Percentiles rank a stretch among this genome's conserved stretches.
Conservation (phyloP, 495 filamentous ascomycete genomes). For the Pseudotulostoma volvatum region DNA sequence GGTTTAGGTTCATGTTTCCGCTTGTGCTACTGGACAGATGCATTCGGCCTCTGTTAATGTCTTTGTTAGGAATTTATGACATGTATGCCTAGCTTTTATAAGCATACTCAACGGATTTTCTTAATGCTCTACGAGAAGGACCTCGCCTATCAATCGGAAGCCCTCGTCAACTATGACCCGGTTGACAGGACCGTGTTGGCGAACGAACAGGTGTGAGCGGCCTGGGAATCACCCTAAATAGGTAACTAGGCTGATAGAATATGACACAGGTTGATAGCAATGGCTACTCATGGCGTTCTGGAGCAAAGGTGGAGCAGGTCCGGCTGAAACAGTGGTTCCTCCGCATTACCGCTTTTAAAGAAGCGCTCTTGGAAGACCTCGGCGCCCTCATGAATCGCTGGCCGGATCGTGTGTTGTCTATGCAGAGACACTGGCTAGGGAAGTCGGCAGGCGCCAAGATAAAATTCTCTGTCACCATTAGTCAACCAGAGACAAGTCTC, state of each 20-base stretch:
- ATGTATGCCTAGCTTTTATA: constrained; percentile 69
- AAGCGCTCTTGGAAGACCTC: constrained; percentile 56
- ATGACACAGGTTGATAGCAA: constrained; percentile 48
- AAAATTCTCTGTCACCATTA: constrained; percentile 41
- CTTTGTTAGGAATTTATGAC: constrained; percentile 57
- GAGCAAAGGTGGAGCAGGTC: constrained; percentile 66
- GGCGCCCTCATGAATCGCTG: constrained; percentile 48
- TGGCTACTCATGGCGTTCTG: constrained; percentile 75
- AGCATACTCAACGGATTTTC: constrained; percentile 77
- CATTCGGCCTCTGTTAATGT: not conserved
- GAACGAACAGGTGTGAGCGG: constrained; percentile 50
- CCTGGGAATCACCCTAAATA: constrained; percentile 1
- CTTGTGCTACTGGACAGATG: constrained; percentile 2
- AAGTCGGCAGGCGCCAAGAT: constrained; percentile 57
- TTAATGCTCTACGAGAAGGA: constrained; percentile 52
- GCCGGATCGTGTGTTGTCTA: constrained; percentile 65
- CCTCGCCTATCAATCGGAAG: constrained; percentile 62
- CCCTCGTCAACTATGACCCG: constrained; percentile 79
- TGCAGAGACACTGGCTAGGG: constrained; percentile 85
- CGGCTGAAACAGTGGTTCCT: constrained; percentile 84
- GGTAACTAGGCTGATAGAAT: not conserved
- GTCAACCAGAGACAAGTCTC: constrained; percentile 13
- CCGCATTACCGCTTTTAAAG: constrained; percentile 60
- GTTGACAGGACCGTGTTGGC: constrained; percentile 79
- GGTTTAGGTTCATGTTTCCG: no score